phyloP scores from a whole-genome alignment of 805 yeast species.

The Wickerhamomyces pijperi region DNA sequence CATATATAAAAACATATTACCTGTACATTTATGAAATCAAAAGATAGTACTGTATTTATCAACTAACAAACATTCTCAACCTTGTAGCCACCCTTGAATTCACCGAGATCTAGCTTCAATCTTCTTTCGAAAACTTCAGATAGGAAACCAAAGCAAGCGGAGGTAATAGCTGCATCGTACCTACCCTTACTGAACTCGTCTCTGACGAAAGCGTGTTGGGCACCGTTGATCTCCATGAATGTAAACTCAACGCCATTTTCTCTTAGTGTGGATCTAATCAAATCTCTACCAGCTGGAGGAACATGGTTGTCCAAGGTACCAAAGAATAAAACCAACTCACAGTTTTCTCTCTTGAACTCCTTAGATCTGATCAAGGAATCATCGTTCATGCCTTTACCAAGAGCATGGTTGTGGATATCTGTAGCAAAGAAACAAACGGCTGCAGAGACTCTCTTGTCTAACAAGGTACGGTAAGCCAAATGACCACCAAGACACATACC shows the following conservation, averaged over 20 bases:
- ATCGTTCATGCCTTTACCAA: slow-evolving; percentile 55
- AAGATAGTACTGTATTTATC: too few species aligned
- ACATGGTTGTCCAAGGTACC: slow-evolving; percentile 77
- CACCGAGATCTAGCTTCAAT: slow-evolving; percentile 58
- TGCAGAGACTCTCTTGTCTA: slow-evolving; percentile 54
- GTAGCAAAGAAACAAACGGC: slow-evolving; percentile 73
- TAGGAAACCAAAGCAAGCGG: slow-evolving; percentile 54
- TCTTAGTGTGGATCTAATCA: slow-evolving; percentile 51
- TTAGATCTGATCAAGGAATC: slow-evolving; percentile 49
- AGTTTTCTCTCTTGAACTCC: slow-evolving; percentile 38
- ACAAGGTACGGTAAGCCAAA: slow-evolving; percentile 60
- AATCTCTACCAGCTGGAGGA: slow-evolving; percentile 65
- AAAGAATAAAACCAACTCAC: slow-evolving; percentile 57
- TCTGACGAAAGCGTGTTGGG: slow-evolving; percentile 76
- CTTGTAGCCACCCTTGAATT: slow-evolving; percentile 37
- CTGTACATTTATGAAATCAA: too few species aligned
- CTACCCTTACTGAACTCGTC: slow-evolving; percentile 76
- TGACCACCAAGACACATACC: slow-evolving; percentile 89
- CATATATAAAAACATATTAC: too few species aligned
- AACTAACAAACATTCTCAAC: slow-evolving; percentile 65
- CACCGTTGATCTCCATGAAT: slow-evolving; percentile 64
- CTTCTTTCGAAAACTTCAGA: slow-evolving; percentile 61
- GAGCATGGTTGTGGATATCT: slow-evolving; percentile 58
- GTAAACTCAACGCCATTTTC: slow-evolving; percentile 52
- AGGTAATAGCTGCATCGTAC: slow-evolving; percentile 68